These are phyloP conservation scores for Naematelia encephala DNA, from an alignment of 768 basidiomycete species.

Conservation along the genomic window DNA sequence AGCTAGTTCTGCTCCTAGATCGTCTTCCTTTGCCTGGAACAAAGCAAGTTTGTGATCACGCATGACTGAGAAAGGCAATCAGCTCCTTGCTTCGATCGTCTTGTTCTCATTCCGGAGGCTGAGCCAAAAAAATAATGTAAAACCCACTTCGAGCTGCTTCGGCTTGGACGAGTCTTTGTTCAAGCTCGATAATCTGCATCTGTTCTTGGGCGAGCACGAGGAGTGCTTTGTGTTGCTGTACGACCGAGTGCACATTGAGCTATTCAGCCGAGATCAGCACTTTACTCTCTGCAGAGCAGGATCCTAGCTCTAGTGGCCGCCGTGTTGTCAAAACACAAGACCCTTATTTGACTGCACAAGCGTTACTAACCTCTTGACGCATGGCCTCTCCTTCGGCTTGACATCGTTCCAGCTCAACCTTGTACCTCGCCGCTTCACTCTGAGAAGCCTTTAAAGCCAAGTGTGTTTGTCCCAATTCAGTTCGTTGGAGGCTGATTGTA, in stretches of 20 bases:
- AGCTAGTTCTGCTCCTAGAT: conserved; percentile 23
- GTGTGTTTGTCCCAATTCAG: conserved; percentile 5
- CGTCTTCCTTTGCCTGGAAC: conserved; percentile 36
- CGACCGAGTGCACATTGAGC: conserved; percentile 32
- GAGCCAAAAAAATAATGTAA: not conserved
- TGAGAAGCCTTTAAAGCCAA: conserved; percentile 6
- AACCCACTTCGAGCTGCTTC: conserved; percentile 35
- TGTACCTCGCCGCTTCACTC: conserved; percentile 27
- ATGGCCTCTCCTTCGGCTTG: conserved; percentile 30
- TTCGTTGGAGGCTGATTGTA: conserved; percentile 5
- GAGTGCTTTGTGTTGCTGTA: conserved; percentile 37
- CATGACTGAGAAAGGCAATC: conserved; percentile 28
- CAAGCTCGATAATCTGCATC: conserved; percentile 39
- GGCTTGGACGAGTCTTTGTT: conserved; percentile 32
- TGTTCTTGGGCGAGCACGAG: conserved; percentile 39
- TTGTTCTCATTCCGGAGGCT: no score
- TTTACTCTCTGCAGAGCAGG: not conserved
- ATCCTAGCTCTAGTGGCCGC: no score
- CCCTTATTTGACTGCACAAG: no score
- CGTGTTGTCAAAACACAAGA: no score
- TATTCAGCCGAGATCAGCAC: conserved; percentile 10
- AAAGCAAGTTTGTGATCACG: conserved; percentile 44
- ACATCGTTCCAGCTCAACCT: conserved; percentile 27
- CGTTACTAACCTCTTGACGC: conserved; percentile 39
- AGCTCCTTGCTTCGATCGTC: not conserved